Percentiles rank a stretch among this genome's conserved stretches.
Conservation (phyloP, 768 basidiomycete genomes). For the Chalciporus piperatus region DNA sequence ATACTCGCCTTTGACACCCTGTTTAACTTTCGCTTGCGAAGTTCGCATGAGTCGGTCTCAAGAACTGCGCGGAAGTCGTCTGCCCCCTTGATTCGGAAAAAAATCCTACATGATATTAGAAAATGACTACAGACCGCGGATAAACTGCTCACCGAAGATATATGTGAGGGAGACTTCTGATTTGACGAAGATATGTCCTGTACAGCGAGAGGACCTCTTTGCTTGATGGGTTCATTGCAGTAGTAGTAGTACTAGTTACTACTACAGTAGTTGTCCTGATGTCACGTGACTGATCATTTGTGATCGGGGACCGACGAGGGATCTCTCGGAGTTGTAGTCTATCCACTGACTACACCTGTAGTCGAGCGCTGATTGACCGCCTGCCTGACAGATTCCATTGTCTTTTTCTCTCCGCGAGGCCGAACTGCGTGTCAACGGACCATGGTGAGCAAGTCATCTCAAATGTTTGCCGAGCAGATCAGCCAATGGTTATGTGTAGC, state of each 20-base stretch:
- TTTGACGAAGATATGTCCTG: slow-evolving; percentile 40
- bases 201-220: slow-evolving; percentile 33
- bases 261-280: too few relatives aligned
- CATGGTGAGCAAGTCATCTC: too few relatives aligned
- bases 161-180: slow-evolving; percentile 40
- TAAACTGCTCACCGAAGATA: slow-evolving; percentile 42
- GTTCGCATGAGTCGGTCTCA: slow-evolving; percentile 27
- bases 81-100: slow-evolving; percentile 57
- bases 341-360: too few relatives aligned
- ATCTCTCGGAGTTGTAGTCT: too few relatives aligned
- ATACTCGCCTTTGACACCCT: slow-evolving; percentile 48
- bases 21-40: slow-evolving; percentile 43
- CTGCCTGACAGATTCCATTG: too few relatives aligned
- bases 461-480: too few relatives aligned
- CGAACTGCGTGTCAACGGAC: too few relatives aligned
- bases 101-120: slow-evolving; percentile 43
- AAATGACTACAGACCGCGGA: background rate
- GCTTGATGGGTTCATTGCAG: slow-evolving; percentile 4
- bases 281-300: too few relatives aligned
- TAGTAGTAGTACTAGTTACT: background rate
- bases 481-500: slow-evolving; percentile 21
- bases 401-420: too few relatives aligned
- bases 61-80: slow-evolving; percentile 57
- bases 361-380: too few relatives aligned
- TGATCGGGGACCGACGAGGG: too few relatives aligned